Evolutionary conservation across 176 grass and related monocot genomes (phyloP), one percentile per base, ranked within the genome.

Genomic region (Lolium multiflorum): DNA sequence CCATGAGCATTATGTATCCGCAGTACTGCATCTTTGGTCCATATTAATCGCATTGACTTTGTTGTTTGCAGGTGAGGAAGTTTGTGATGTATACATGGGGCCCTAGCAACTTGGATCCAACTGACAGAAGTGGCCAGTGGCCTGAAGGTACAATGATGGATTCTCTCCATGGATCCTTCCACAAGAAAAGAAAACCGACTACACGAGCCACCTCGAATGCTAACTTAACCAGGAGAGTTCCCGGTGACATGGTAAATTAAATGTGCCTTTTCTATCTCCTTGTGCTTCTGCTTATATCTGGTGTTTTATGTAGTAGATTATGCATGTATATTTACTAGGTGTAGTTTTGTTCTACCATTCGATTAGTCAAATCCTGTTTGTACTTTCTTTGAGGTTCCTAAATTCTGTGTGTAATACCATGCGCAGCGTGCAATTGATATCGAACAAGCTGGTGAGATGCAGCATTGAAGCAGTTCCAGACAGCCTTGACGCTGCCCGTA

Each of bases 21-120:
- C 11, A 14, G 9, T 9, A 43, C 59, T 78, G 73, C 72, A 14
- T 62, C 46, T 21, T 49, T 76, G 41, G 38, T 81, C 20, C 22
- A 38, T 70, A 79, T 17, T 66, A 18, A 64, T 37, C 15, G 54
- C 49, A 78, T 44, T 20, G 14, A 78, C 74, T 78, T 77, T 21
- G n/a, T 20, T 80, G 5, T 78, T 80, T 83, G 16, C 63, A 98
- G 96, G 78, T 94, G 79, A 89, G 96, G 65, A 98, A 98, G 74
- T 98, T 89, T 92, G 96, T 98, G 64, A 96, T 96, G 96, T 98
- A 92, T 81, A 98, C 93, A 22, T 98, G 96, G 96, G 93, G 96
- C 28, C 90, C 88, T 69, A 92, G 81, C 89, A 94, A 96, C 79
- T 81, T 98, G 88, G 92, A 94, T 87, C 87, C 86, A 66, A 92